A percentile compares a stretch with the other conserved stretches of the same genome.
Evolutionary conservation across 1,284 basidiomycete species (phyloP).

Genomic region (Xanthoconium separans): DNA sequence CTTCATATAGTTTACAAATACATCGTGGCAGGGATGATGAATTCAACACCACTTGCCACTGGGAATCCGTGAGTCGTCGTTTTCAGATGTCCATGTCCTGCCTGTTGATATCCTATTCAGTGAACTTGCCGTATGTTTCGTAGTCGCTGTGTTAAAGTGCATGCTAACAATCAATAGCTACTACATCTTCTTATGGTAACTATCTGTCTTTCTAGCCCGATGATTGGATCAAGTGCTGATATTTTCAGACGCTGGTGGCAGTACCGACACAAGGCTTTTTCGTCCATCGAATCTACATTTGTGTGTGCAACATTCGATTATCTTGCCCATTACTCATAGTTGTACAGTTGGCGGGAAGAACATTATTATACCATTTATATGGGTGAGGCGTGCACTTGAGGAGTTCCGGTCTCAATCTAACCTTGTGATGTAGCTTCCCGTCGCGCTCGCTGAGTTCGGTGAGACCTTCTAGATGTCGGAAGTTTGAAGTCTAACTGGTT

Average conservation of each 20-base stretch:
- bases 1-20: slow-evolving; percentile 3
- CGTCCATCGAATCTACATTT: slow-evolving; percentile 13
- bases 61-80: background rate
- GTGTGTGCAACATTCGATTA: background rate
- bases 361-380: slow-evolving; percentile 3
- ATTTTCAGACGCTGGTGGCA: background rate
- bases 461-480: background rate
- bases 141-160: background rate
- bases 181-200: background rate
- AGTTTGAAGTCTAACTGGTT: background rate
- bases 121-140: slow-evolving; percentile 3
- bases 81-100: too few relatives aligned
- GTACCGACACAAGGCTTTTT: slow-evolving; percentile 11
- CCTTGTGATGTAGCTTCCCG: background rate
- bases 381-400: slow-evolving; percentile 3
- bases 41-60: background rate
- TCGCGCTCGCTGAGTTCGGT: slow-evolving; percentile 10
- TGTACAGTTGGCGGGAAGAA: slow-evolving; percentile 12
- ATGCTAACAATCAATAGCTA: background rate
- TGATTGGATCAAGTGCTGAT: background rate
- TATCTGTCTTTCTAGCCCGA: background rate
- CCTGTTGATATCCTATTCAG: background rate
- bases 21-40: background rate
- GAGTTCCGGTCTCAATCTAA: background rate
- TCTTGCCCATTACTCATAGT: background rate